Evolutionary conservation across 2,329 filamentous ascomycete genomes (phyloP), one percentile per base, ranked within the genome.

Genomic region (Ceratocystis albifundus): DNA sequence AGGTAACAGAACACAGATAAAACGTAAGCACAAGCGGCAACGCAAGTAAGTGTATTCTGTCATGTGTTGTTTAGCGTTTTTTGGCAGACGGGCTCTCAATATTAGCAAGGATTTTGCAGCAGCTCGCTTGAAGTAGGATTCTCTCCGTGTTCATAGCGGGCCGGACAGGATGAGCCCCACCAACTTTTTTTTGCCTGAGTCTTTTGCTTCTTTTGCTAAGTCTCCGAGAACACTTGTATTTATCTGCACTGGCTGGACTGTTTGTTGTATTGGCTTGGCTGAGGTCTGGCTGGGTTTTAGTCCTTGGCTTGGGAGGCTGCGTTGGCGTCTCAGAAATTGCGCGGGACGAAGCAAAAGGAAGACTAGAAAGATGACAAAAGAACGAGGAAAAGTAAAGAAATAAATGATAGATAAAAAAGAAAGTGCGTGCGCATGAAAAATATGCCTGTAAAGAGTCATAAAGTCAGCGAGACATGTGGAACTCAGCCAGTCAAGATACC

Each of bases 81-180:
- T 28, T 53, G 48, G 46, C 46, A 48, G 46, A 48, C 17, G 48
- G 20, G 20, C n/a, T 53, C 48, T 30, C 55, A 59, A 59, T 59
- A 59, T 59, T 59, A 36, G 17, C 55, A 59, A 28, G 55, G 55
- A 59, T 59, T n/a, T n/a, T 59, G 55, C 55, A 32, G 32, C 55
- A 36, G 10, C 8, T 36, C 28, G 55, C 55, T 59, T 59, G 30
- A 36, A 59, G 55, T n/a, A 59, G 55, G 55, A 59, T 59, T 59
- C 25, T 17, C 25, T 30, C 25, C 55, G 28, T 59, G 30, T 59
- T 59, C 30, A 59, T 59, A 20, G 55, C 55, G 55, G 55, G 30
- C 55, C 55, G 55, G 48, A 53, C 17, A 53, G 20, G 10, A 7
- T 53, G 48, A 12, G 48, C 3, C 48, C 48, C 48, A 53, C 48